A percentile compares a stretch with the other conserved stretches of the same genome.
Evolutionary conservation across 2,329 filamentous ascomycete genomes (phyloP).

Genomic region (Ophiobolus disseminans): DNA sequence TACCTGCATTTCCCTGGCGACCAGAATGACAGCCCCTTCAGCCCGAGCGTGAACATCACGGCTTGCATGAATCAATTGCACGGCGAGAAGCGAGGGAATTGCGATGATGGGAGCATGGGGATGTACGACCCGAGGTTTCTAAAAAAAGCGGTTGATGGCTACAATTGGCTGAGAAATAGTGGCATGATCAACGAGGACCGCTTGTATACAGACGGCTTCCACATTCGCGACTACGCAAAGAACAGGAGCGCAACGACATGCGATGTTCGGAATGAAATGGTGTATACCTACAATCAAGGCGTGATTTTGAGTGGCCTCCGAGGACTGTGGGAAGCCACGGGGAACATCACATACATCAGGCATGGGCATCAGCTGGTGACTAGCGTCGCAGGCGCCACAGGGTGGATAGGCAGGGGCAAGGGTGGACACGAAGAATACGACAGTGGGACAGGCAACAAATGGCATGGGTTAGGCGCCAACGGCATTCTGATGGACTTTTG

Average conservation of each 20-base stretch:
- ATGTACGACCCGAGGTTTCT: conserved; percentile 69
- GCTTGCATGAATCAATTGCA: too few species aligned
- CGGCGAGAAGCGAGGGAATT: too few species aligned
- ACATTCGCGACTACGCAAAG: conserved; percentile 70
- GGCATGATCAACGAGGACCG: conserved; percentile 81
- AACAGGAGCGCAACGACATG: conserved; percentile 72
- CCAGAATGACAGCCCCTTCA: conserved; percentile 73
- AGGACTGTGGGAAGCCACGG: conserved; percentile 80
- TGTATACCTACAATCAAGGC: conserved; percentile 96
- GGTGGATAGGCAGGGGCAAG: conserved; percentile 59
- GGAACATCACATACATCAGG: conserved; percentile 71
- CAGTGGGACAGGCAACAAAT: too few species aligned
- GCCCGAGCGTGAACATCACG: conserved; percentile 39
- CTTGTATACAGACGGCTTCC: conserved; percentile 86
- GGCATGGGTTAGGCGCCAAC: conserved; percentile 77
- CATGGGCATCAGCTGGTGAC: conserved; percentile 82
- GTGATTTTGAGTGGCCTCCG: conserved; percentile 83
- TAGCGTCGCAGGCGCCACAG: conserved; percentile 78
- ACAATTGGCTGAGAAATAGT: conserved; percentile 78
- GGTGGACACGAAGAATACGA: too few species aligned
- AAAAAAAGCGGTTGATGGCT: conserved; percentile 75
- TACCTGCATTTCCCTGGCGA: conserved; percentile 89
- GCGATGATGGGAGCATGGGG: too few species aligned
- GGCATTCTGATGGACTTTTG: conserved; percentile 87
- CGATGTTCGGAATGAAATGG: conserved; percentile 83